Conservation (phyloP, 2,329 filamentous ascomycete genomes). For the Erysiphe pulchra region DNA sequence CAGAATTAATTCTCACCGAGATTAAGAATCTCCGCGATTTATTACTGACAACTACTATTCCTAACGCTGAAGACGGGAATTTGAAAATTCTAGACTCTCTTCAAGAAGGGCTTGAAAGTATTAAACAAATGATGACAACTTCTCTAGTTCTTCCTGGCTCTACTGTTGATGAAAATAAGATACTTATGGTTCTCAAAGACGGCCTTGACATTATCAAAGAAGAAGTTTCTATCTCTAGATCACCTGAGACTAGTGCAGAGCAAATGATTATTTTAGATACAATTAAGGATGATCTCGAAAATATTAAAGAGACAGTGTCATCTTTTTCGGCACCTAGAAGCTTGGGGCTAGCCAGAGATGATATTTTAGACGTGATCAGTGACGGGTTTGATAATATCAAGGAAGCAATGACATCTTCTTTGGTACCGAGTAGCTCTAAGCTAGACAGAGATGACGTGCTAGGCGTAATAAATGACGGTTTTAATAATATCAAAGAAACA, state of each 20-base stretch:
- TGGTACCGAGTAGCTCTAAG: too few relatives aligned
- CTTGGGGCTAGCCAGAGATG: conserved; percentile 12
- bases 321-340: conserved; percentile 14
- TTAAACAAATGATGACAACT: conserved; percentile 29
- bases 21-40: conserved; percentile 36
- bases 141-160: conserved; percentile 18
- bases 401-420: too few relatives aligned
- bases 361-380: not conserved
- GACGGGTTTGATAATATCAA: too few relatives aligned
- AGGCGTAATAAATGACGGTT: too few relatives aligned
- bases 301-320: conserved; percentile 16
- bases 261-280: conserved; percentile 59
- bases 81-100: conserved; percentile 24
- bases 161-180: conserved; percentile 28
- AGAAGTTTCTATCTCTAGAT: not conserved
- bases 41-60: conserved; percentile 3
- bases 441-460: too few relatives aligned
- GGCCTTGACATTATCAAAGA: conserved; percentile 43
- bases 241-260: conserved; percentile 17
- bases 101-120: conserved; percentile 30
- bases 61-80: conserved; percentile 40
- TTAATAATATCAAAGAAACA: too few relatives aligned
- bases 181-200: conserved; percentile 34
- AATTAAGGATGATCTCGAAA: conserved; percentile 29
- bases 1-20: conserved; percentile 47